Evolutionary conservation across 2,329 filamentous ascomycete genomes (phyloP).

Genomic region (Fusarium sp.): DNA sequence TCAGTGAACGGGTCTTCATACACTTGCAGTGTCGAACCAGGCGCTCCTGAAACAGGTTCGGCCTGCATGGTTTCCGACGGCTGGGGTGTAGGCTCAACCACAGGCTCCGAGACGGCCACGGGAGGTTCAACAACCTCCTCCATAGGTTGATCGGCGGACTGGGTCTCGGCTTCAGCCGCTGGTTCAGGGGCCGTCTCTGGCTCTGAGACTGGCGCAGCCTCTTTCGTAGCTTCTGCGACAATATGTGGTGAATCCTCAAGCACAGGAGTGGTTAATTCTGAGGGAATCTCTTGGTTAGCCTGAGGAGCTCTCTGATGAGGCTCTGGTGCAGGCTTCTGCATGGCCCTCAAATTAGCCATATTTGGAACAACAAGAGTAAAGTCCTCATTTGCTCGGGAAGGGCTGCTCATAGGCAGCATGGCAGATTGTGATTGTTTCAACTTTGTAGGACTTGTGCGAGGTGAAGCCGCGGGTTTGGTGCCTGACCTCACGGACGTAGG

Average conservation of each 20-base stretch:
- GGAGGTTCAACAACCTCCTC: constrained; percentile 34
- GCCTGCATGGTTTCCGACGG: constrained; percentile 4
- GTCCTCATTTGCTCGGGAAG: constrained; percentile 61
- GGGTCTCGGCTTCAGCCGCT: constrained; percentile 40
- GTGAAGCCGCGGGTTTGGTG: constrained; percentile 51
- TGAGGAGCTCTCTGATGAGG: constrained; percentile 20
- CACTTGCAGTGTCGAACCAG: constrained; percentile 56
- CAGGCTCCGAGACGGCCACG: constrained; percentile 4
- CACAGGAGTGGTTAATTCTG: constrained; percentile 19
- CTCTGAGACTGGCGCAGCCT: not conserved
- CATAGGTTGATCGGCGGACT: constrained; percentile 38
- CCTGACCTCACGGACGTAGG: constrained; percentile 51
- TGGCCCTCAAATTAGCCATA: constrained; percentile 50
- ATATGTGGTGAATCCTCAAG: constrained; percentile 16
- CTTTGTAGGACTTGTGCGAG: constrained; percentile 54
- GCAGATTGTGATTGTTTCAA: constrained; percentile 48
- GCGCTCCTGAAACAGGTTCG: constrained; percentile 19
- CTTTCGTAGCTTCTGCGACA: not conserved
- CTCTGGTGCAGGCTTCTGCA: constrained; percentile 40
- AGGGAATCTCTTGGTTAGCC: constrained; percentile 11
- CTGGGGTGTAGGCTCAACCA: constrained; percentile 14
- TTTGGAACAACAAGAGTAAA: constrained; percentile 63
- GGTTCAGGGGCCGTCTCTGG: not conserved
- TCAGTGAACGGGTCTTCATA: constrained; percentile 71
- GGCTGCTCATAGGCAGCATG: constrained; percentile 50